Evolutionary conservation across 768 basidiomycete genomes (phyloP).

Genomic region (Roridomyces roridus): DNA sequence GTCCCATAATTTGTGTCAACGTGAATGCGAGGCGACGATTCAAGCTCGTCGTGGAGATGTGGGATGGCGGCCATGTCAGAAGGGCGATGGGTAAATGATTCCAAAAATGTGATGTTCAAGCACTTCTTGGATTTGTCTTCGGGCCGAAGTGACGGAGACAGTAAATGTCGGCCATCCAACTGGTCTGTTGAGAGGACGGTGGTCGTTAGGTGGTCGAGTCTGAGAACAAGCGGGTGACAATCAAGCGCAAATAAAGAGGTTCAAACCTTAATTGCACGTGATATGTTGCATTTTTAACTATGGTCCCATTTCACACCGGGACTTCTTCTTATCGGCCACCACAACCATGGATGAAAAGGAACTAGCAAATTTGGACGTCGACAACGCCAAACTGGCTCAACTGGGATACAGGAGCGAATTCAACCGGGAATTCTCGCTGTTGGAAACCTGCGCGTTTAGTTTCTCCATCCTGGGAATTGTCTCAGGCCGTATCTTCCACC

Average conservation of each 20-base stretch:
- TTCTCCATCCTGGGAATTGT: constrained; percentile 71
- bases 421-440: constrained; percentile 73
- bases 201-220: no score
- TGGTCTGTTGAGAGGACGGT: no score
- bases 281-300: no score
- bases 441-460: constrained; percentile 70
- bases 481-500: constrained; percentile 71
- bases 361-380: constrained; percentile 52
- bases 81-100: not conserved
- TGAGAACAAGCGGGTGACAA: constrained; percentile 14
- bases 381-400: constrained; percentile 64
- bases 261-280: no score
- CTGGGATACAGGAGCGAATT: constrained; percentile 79
- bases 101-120: not conserved
- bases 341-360: no score
- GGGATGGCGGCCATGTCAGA: constrained; percentile 24
- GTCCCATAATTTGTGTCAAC: constrained; percentile 62
- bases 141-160: no score
- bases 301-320: no score
- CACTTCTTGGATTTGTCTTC: no score
- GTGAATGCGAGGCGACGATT: constrained; percentile 46
- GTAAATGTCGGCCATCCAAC: no score
- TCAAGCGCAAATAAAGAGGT: no score
- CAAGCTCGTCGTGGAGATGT: constrained; percentile 66
- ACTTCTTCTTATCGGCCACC: no score